Base-by-base conservation (phyloP, 306 rosid genomes). In the Cyclanthera cordifolia region DNA sequence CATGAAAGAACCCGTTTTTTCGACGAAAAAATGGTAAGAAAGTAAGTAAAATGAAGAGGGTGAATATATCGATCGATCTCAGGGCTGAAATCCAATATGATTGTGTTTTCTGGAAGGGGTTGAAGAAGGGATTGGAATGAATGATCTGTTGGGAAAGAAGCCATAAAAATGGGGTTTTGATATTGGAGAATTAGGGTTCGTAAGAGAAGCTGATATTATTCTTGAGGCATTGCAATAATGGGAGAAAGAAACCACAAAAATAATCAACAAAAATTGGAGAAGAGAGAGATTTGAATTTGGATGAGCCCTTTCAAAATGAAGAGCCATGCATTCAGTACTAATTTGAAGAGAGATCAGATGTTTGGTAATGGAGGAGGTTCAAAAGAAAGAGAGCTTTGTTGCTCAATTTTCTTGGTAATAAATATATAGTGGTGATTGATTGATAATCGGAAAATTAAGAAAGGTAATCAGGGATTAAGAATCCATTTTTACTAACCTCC, bases 101-200 rank as follows among this genome's bases (percentile, higher is more conserved):
- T 60, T 60, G 67, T 60, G 67, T 19, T 37, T 60, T 60, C 67
- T 60, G 5, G 67, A 60, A 37, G 67, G 67, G 28, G 49, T 17
- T 9, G 67, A 60, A 37, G 67, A 37, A 60, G 48, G 49, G n/a
- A 37, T 60, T 11, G 67, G 67, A 1, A 60, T 37, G 16, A 12
- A 11, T n/a, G n/a, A n/a, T 2, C 49, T 19, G 4, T 19, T 60
- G 28, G 67, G 67, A 8, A 60, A 34, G 67, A 34, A 34, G n/a
- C 49, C 67, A 17, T 32, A 32, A 15, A 60, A 60, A 34, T 60
- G 67, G 67, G 67, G 67, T n/a, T 58, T 58, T 15, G 15, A 14
- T 15, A 1, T 5, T 24, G 43, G 16, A 15, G 64, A 14, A 39
- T 39, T 8, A 12, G 5, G 43, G 7, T 32, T 2, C 3, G 66